These are phyloP conservation scores for Globisporangium polare DNA, from an alignment of 352 stramenopile genomes.

Conservation along the genomic window DNA sequence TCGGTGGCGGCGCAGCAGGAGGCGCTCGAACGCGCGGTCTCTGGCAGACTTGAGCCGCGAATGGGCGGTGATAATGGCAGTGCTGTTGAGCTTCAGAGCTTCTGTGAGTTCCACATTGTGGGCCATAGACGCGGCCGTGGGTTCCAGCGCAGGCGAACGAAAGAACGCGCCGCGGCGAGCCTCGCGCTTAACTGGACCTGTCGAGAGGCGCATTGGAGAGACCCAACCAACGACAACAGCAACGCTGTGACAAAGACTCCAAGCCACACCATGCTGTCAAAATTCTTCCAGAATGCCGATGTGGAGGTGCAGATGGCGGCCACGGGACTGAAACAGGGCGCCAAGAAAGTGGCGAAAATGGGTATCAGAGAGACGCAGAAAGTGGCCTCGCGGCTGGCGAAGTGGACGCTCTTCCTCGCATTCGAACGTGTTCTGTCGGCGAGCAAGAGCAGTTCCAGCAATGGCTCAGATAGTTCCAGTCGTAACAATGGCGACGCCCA, in stretches of 20 bases:
- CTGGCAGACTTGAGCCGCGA: constrained; percentile 19
- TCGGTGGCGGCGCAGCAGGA: constrained; percentile 35
- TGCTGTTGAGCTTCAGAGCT: neutral
- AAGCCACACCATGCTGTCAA: neutral
- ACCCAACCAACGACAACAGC: neutral
- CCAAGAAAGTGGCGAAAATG: constrained; percentile 64
- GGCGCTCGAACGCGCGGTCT: constrained; percentile 47
- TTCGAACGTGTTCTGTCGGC: constrained; percentile 27
- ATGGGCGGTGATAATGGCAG: no score
- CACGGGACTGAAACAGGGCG: constrained; percentile 65
- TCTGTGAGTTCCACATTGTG: constrained; percentile 12
- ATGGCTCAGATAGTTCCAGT: neutral
- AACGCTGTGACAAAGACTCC: neutral
- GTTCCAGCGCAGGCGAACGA: constrained; percentile 17
- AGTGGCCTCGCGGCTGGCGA: constrained; percentile 60
- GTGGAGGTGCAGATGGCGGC: constrained; percentile 57
- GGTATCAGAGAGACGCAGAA: constrained; percentile 32
- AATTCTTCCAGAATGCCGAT: constrained; percentile 39
- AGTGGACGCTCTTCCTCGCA: constrained; percentile 49
- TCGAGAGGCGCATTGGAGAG: constrained; percentile 36
- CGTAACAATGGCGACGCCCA: neutral
- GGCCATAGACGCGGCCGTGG: neutral
- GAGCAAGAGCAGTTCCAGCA: neutral
- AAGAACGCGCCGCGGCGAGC: constrained; percentile 24
- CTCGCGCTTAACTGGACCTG: constrained; percentile 61